Evolutionary conservation across 2,329 filamentous ascomycete genomes (phyloP), one percentile per base, ranked within the genome.

Genomic region (Coniochaeta pulveracea): DNA sequence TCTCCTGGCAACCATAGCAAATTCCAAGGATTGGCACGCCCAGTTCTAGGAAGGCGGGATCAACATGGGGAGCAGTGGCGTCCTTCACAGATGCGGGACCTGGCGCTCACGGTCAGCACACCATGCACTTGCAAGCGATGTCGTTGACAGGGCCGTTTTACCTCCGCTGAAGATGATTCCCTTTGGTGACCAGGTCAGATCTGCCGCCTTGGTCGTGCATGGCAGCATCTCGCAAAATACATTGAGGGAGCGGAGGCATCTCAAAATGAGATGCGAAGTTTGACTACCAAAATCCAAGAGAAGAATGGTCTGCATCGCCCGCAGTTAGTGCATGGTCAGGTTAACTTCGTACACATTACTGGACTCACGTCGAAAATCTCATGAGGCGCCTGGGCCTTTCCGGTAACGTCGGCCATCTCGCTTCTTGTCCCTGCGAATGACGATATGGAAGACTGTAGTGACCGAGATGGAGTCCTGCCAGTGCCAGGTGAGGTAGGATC

Each of bases 151-250:
- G n/a, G n/a, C 27, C 55, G 73, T 79, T 10, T 73, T 73, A 25
- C 80, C 77, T 40, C 80, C 81, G 7, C 75, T 81, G 8, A 88
- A 63, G 36, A 93, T 81, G 42, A 96, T 76, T 45, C 88, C 89
- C 51, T 80, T 82, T 14, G 89, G 89, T 51, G 76, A 85, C 66
- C 72, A 93, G 29, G 66, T 53, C 21, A 94, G 69, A 36, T 91
- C 83, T 6, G 72, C 63, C 15, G 93, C 58, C 64, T 89, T 89
- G 48, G 81, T 77, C 28, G 80, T 93, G 59, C 86, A 93, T 15
- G 83, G 83, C 26, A 93, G 74, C 78, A 93, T 81, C 63, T 94
- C 86, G 40, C 76, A 76, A 64, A 83, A 94, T 54, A 55, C 46
- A 37, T 46, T 47, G 39, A 40, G 38, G 4, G 23, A 17, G 24